These are phyloP conservation scores for Zostera marina DNA, from an alignment of 116 monocot genomes.

Conservation along the genomic window DNA sequence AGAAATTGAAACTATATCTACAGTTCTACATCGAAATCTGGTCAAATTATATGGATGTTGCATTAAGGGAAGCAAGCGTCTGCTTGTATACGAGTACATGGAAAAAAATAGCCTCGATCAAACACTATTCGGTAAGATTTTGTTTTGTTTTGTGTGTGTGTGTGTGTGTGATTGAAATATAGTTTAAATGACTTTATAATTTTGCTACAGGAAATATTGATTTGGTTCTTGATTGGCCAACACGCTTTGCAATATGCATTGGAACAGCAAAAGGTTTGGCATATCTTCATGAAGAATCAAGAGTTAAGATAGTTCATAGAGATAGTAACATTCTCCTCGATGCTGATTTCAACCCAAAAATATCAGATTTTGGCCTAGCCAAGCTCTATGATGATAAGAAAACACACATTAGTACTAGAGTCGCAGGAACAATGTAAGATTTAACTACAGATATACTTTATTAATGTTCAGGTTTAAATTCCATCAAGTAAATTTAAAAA, in stretches of 20 bases:
- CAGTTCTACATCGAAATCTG: slow-evolving; percentile 69
- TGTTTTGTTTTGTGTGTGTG: too few relatives aligned
- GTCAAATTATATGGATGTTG: slow-evolving; percentile 72
- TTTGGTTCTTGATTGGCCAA: background rate
- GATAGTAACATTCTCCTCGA: slow-evolving; percentile 5
- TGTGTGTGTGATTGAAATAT: background rate
- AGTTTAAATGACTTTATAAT: background rate
- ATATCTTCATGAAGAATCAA: slow-evolving; percentile 5
- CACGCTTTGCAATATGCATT: too few relatives aligned
- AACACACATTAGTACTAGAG: too few relatives aligned
- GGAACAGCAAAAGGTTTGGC: slow-evolving; percentile 1
- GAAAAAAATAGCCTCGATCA: slow-evolving; percentile 68
- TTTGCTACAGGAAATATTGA: slow-evolving; percentile 1
- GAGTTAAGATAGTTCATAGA: background rate
- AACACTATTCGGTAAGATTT: slow-evolving; percentile 46
- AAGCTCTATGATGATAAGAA: too few relatives aligned
- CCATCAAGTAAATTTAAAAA: too few relatives aligned
- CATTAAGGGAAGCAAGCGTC: slow-evolving; percentile 39
- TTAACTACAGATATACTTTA: too few relatives aligned
- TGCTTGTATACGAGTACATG: slow-evolving; percentile 66
- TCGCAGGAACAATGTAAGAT: too few relatives aligned
- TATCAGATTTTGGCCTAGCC: slow-evolving; percentile 5
- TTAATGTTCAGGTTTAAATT: too few relatives aligned
- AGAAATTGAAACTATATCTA: too few relatives aligned
- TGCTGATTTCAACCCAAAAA: background rate